Evolutionary conservation across 2,329 filamentous ascomycete species (phyloP), one percentile per base, ranked within the genome.

Genomic region (Apiospora rasikravindrae): DNA sequence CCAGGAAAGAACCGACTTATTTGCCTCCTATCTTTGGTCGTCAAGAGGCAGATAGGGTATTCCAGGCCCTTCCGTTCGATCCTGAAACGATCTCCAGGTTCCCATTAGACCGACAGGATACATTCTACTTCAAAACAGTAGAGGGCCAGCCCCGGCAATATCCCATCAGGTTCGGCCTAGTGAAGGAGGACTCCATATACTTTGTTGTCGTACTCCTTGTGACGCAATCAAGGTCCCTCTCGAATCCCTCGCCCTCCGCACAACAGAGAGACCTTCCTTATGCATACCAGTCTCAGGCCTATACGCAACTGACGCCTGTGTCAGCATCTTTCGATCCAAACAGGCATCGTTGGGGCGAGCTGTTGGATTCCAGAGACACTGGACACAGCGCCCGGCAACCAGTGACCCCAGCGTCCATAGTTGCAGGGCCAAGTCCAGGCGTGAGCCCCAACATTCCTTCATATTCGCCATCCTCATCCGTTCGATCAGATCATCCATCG

Each of bases 1-100:
- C 84, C 44, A 83, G 85, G 75, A 88, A 85, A 71, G 88, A 90
- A 42, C 89, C 90, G 24, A 89, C 89, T 66, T 91, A 92, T 77
- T 83, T 92, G 26, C 90, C 90, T 4, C 90, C 90, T 1, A 91
- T 92, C n/a, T 86, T 89, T 73, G 85, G 84, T 49, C 86, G 86
- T 74, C 82, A 85, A 67, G 86, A 88, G 72, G 86, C 89, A 69
- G 86, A 89, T 33, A 83, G 86, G 37, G 85, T 89, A 22, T 87
- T 91, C 44, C 86, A 88, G 71, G 82, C 83, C 1, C 83, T 91
- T 19, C 86, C 87, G 0, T 90, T 91, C 75, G 82, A 81, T 14
- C 74, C 83, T 0, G 88, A 90, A 66, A 88, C 89, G 45, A 76
- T 90, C 40, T 83, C 84, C 22, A 85, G 86, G 64, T 87, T 88